These are phyloP conservation scores for Zygosaccharomyces siamensis DNA, from an alignment of 805 yeast genomes.

Conservation along the genomic window DNA sequence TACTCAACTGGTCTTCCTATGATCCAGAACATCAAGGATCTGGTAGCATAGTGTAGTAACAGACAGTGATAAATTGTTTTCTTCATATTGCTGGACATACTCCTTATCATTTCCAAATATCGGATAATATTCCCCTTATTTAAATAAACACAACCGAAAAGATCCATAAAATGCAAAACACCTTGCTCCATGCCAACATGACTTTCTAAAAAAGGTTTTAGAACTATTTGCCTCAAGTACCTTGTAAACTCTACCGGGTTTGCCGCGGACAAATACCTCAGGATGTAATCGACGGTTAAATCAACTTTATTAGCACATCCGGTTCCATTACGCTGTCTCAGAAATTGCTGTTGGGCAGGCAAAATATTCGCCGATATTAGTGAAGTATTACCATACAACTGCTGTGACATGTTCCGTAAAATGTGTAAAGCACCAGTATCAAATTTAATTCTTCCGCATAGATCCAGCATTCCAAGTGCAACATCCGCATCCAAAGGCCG, in stretches of 20 bases:
- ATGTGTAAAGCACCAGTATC: constrained; percentile 31
- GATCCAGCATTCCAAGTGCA: constrained; percentile 29
- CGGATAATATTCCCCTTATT: constrained; percentile 36
- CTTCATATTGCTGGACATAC: constrained; percentile 36
- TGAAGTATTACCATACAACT: constrained; percentile 14
- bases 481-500: constrained; percentile 23
- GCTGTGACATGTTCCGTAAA: constrained; percentile 29
- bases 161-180: constrained; percentile 37
- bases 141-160: constrained; percentile 42
- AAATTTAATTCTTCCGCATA: constrained; percentile 34
- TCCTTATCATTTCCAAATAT: constrained; percentile 40
- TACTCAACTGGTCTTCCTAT: constrained; percentile 46
- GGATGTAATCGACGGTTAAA: constrained; percentile 29
- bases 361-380: constrained; percentile 13
- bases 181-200: constrained; percentile 38
- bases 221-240: constrained; percentile 21
- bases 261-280: constrained; percentile 47
- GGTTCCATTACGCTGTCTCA: constrained; percentile 14
- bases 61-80: constrained; percentile 45
- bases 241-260: constrained; percentile 43
- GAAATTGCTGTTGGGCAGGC: constrained; percentile 19
- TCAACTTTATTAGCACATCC: constrained; percentile 17
- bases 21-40: constrained; percentile 47
- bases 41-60: constrained; percentile 43
- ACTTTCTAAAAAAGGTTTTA: constrained; percentile 27